Evolutionary conservation across 768 basidiomycete species (phyloP), one percentile per base, ranked within the genome.

Genomic region (Lentinula boryana): DNA sequence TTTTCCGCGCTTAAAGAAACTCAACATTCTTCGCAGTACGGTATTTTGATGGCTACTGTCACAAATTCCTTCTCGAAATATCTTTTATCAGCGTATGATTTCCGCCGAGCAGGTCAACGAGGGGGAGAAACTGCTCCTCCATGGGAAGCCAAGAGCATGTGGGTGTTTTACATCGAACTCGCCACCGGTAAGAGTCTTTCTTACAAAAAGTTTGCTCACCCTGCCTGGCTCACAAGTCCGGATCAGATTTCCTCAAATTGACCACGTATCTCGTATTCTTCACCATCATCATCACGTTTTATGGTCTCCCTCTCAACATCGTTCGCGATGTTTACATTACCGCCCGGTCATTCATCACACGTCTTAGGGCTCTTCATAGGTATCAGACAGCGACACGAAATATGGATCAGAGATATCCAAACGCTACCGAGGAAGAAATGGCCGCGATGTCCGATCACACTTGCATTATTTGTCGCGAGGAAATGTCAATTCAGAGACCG

Each of bases 101-200:
- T 94, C 51, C 80, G 91, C 32, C 81, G 93, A 23, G 93, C 95
- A 2, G 83, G 85, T 52, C 77, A 79, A 56, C 75, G 88, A 60
- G 92, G 92, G 40, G 91, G 91, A 33, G 91, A 90, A 71, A 89
- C 89, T 71, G 86, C 91, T 1, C 88, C 94, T 63, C 84, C 88
- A 51, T 98, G 97, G 97, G 95, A 99, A 72, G 89, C 95, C 69
- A 98, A 98, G 80, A 94, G 92, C 77, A 95, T 98, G 87, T 95
- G 87, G 80, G 78, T 91, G 8, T 98, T 97, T 76, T 98, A 98
- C 70, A 86, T 98, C 60, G 97, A 98, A 69, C 75, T 98, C 56
- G 78, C 81, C 31, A 95, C 95, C 44, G 95, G 96, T 95, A 64
- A 51, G 85, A 74, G 18, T 54, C 57, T 38, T 59, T 52, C 54